Evolutionary conservation across 352 stramenopile species (phyloP).

Genomic region (Phytopythium aichiense): DNA sequence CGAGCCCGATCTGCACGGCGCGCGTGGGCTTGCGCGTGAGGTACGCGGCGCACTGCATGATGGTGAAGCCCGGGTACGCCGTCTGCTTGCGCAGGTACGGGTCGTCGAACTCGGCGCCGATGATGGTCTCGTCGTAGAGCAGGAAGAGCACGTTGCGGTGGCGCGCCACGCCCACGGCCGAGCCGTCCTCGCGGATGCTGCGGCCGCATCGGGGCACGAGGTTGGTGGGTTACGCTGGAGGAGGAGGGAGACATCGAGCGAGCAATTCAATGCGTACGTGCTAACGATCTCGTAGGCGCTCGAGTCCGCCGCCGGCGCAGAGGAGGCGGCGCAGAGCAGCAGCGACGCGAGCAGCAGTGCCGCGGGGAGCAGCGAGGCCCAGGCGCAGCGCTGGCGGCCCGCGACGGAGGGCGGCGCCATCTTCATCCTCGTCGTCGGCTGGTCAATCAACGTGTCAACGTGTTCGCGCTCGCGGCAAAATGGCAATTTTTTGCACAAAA

Average conservation of each 20-base stretch:
- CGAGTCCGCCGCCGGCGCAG: background rate
- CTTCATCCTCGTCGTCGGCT: no score
- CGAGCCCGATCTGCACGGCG: conserved; percentile 63
- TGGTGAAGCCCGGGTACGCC: conserved; percentile 73
- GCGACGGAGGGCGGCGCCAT: background rate
- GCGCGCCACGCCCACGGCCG: conserved; percentile 54
- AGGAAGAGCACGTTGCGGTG: conserved; percentile 49
- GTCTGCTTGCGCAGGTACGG: conserved; percentile 50
- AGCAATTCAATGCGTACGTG: conserved; percentile 8
- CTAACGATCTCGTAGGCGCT: conserved; percentile 15
- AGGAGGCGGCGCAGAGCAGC: background rate
- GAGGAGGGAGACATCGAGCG: no score
- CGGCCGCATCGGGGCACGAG: background rate
- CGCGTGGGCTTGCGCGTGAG: conserved; percentile 32
- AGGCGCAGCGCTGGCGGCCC: background rate
- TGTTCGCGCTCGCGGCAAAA: no score
- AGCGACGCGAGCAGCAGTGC: background rate
- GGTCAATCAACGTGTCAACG: no score
- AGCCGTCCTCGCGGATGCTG: conserved; percentile 39
- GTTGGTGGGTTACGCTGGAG: background rate
- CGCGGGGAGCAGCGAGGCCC: background rate
- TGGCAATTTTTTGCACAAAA: no score
- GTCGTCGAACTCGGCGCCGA: conserved; percentile 75
- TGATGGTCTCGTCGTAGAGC: conserved; percentile 76
- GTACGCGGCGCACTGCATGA: conserved; percentile 74